Base-by-base conservation (phyloP, 768 basidiomycete species). In the Tremella fuciformis region DNA sequence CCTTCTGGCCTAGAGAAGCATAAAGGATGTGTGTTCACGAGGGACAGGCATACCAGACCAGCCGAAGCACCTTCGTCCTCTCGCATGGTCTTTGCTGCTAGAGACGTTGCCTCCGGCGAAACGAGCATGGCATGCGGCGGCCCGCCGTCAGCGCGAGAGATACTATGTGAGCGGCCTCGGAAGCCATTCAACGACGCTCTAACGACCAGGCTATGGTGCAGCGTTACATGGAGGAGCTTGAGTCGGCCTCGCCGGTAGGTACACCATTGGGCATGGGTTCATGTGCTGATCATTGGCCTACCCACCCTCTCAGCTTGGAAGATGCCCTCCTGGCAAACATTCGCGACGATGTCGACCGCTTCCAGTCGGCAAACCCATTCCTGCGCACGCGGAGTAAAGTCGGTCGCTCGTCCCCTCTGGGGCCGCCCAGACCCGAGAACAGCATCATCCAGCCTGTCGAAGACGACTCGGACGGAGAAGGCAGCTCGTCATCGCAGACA, bases 1-100 rank as follows among this genome's bases (percentile, higher is more conserved):
- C 29, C 29, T 6, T 34, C 11, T 34, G 29, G 29, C 29, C 29
- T 34, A 34, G 11, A 34, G 29, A 34, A 34, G 29, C 29, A 34
- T 34, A 34, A 34, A 34, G 29, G 29, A 34, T 34, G 29, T 34
- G 29, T 34, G 29, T 34, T 34, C 29, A 34, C 29, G 29, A 34
- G 29, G 29, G 29, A n/a, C 42, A 71, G 72, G 73, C 18, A 68
- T 71, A 15, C 73, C 73, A 1, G 50, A 60, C 0, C 52, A 66
- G 40, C 73, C 70, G 8, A 55, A 53, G 16, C 70, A 74, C 46
- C 59, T 71, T 8, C 40, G 73, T 16, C 66, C 73, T 8, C 48
- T 70, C 38, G 54, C 64, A 0, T 74, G 61, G 18, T 64, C 68
- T 1, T 19, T 74, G 3, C 50, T 74, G 3, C 60, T 74, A 0